These are phyloP conservation scores for Gossypium bickii DNA, from an alignment of 345 rosid species.

Conservation along the genomic window DNA sequence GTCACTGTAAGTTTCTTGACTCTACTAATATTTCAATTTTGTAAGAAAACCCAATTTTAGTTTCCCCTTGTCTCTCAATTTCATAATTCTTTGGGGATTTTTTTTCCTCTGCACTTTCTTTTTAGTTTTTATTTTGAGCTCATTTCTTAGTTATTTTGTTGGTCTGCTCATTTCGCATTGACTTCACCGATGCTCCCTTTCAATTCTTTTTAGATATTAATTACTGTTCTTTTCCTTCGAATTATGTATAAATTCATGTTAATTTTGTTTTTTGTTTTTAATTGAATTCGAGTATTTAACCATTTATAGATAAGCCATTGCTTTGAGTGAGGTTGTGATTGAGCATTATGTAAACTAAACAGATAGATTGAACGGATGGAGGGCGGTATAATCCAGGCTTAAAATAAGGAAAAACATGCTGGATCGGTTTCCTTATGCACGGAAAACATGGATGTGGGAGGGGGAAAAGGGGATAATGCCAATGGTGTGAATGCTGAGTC, in stretches of 20 bases:
- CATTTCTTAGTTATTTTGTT: background rate
- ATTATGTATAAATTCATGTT: too few species aligned
- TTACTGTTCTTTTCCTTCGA: background rate
- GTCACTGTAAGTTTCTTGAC: slow-evolving; percentile 2
- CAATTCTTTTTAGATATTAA: background rate
- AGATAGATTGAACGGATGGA: background rate
- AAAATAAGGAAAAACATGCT: slow-evolving; percentile 5
- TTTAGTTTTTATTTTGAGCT: background rate
- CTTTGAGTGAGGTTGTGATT: background rate
- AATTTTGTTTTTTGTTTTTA: too few species aligned
- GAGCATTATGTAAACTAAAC: slow-evolving; percentile 1
- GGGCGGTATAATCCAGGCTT: background rate
- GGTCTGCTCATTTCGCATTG: background rate
- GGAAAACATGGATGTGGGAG: slow-evolving; percentile 25
- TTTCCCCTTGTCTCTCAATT: background rate
- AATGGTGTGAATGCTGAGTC: background rate
- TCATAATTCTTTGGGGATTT: background rate
- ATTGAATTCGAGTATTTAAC: background rate
- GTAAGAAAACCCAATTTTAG: background rate
- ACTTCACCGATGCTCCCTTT: background rate
- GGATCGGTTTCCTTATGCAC: background rate
- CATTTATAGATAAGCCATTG: background rate
- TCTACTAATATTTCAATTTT: background rate
- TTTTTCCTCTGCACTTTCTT: background rate
- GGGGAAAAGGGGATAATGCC: slow-evolving; percentile 9